Conservation (phyloP, 1,284 basidiomycete species). For the Porogramme epimiltina region DNA sequence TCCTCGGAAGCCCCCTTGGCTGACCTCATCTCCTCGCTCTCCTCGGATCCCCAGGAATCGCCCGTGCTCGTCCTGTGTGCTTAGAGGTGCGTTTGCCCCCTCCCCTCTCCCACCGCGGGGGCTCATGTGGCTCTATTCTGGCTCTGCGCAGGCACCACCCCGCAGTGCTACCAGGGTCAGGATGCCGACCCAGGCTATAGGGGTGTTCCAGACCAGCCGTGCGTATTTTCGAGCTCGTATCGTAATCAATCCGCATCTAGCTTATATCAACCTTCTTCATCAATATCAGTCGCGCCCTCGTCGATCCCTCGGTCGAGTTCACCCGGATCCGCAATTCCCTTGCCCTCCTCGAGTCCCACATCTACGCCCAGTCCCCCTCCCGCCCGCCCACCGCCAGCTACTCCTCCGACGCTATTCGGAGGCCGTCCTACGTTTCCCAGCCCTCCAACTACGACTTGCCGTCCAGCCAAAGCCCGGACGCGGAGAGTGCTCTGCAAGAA, state of each 20-base stretch:
- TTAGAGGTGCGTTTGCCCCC: conserved; percentile 53
- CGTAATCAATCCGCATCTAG: conserved; percentile 11
- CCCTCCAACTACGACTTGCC: conserved; percentile 7
- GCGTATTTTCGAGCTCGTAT: conserved; percentile 17
- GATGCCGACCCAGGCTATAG: conserved; percentile 36
- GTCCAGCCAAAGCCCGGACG: conserved; percentile 14
- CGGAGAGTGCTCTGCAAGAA: conserved; percentile 28
- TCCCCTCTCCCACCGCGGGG: background rate
- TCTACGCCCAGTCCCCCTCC: conserved; percentile 40
- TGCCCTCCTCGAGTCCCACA: conserved; percentile 68
- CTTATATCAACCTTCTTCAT: conserved; percentile 15
- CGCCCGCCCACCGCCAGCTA: conserved; percentile 10
- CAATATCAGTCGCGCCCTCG: conserved; percentile 43
- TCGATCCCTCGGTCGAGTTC: conserved; percentile 75
- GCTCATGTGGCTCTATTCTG: background rate
- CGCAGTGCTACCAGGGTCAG: conserved; percentile 67
- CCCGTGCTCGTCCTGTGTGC: conserved; percentile 80
- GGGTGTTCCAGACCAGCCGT: conserved; percentile 50
- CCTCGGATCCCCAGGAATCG: conserved; percentile 58
- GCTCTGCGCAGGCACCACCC: conserved; percentile 59
- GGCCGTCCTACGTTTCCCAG: conserved; percentile 7
- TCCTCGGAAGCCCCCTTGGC: conserved; percentile 19
- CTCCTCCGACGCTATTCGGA: conserved; percentile 8
- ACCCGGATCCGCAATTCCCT: conserved; percentile 73
- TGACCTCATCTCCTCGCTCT: conserved; percentile 25